These are phyloP conservation scores for Fusarium sp. DNA, from an alignment of 2,329 filamentous ascomycete species.

Conservation along the genomic window DNA sequence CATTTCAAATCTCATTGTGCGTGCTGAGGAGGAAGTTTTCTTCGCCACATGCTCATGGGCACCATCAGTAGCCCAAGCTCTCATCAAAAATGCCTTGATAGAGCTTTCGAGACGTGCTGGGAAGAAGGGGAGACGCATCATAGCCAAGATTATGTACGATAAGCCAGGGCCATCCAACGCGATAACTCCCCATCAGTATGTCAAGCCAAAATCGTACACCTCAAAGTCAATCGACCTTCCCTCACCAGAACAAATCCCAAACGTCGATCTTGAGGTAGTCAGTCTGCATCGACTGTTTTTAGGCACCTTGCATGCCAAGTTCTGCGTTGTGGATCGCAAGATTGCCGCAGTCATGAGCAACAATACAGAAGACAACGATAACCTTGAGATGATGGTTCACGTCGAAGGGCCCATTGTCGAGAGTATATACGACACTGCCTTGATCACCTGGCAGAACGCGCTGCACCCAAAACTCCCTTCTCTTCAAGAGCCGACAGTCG, in stretches of 20 bases:
- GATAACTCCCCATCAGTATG: slow-evolving; percentile 71
- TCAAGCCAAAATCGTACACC: slow-evolving; percentile 68
- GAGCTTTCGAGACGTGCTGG: slow-evolving; percentile 76
- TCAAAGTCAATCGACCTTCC: slow-evolving; percentile 70
- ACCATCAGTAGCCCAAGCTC: slow-evolving; percentile 72
- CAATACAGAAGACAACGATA: slow-evolving; percentile 83
- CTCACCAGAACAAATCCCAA: slow-evolving; percentile 71
- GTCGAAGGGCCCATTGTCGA: slow-evolving; percentile 82
- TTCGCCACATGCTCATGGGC: slow-evolving; percentile 83
- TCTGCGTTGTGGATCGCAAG: slow-evolving; percentile 79
- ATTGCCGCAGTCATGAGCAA: slow-evolving; percentile 80
- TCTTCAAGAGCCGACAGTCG: neutral
- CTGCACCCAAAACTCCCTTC: slow-evolving; percentile 49
- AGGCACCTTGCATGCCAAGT: slow-evolving; percentile 83
- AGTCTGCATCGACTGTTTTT: slow-evolving; percentile 77
- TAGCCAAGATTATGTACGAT: slow-evolving; percentile 82
- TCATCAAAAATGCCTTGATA: slow-evolving; percentile 74
- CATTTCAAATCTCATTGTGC: slow-evolving; percentile 79
- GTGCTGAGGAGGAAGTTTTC: slow-evolving; percentile 78
- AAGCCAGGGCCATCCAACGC: slow-evolving; percentile 73
- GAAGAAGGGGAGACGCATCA: slow-evolving; percentile 64
- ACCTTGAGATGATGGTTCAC: slow-evolving; percentile 83
- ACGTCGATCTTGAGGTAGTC: slow-evolving; percentile 77
- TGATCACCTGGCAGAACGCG: slow-evolving; percentile 76
- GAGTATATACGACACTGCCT: slow-evolving; percentile 77